Evolutionary conservation across 768 basidiomycete genomes (phyloP).

Genomic region (Boletus edulis): DNA sequence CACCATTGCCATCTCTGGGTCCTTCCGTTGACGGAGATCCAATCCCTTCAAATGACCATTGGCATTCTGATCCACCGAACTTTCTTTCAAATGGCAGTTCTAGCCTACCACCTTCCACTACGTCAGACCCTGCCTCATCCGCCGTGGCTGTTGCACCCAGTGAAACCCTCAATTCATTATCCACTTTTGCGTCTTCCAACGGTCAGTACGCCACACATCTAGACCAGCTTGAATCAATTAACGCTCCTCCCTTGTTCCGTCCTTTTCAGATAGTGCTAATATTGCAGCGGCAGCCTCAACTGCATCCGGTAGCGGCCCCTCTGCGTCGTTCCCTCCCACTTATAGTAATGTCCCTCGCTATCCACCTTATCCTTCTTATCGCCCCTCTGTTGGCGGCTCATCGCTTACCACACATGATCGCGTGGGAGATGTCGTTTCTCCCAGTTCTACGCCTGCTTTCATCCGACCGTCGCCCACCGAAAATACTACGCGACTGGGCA

Average conservation of each 20-base stretch:
- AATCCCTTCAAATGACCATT: conserved; percentile 13
- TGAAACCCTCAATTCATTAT: conserved; percentile 14
- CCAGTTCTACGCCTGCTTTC: conserved; percentile 10
- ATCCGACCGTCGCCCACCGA: conserved; percentile 19
- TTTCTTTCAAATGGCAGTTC: conserved; percentile 17
- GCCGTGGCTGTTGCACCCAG: conserved; percentile 7
- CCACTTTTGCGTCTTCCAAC: conserved; percentile 17
- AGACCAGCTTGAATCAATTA: conserved; percentile 8
- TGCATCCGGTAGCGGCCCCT: conserved; percentile 14
- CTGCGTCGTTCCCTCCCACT: conserved; percentile 15
- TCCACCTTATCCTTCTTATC: conserved; percentile 26
- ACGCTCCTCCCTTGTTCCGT: conserved; percentile 6
- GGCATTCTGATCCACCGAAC: conserved; percentile 17
- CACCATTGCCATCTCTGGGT: conserved; percentile 25
- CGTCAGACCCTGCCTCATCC: conserved; percentile 6
- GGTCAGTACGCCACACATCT: conserved; percentile 19
- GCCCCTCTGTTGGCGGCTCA: conserved; percentile 10
- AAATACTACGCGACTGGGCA: conserved; percentile 3
- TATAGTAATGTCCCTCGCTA: conserved; percentile 24
- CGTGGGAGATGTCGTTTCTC: conserved; percentile 9
- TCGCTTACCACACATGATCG: conserved; percentile 17
- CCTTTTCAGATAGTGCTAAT: conserved; percentile 8
- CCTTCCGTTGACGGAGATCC: conserved; percentile 19
- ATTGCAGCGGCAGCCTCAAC: conserved; percentile 7
- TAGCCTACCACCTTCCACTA: conserved; percentile 1